phyloP scores from a whole-genome alignment of 2,329 filamentous ascomycete species.

The Nannizziopsis barbatae region DNA sequence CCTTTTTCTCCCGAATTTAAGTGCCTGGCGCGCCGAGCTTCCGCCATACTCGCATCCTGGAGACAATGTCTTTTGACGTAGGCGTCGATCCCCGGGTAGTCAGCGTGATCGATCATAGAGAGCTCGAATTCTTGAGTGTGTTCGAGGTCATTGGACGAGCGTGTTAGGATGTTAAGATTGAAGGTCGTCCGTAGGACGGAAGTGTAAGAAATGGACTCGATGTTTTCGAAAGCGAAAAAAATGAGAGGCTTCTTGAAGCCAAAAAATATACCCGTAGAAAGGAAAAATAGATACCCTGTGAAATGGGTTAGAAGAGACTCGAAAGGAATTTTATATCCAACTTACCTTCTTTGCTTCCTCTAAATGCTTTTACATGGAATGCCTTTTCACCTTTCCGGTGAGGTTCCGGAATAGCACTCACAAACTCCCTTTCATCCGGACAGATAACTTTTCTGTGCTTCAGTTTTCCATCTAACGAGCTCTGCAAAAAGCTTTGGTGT shows the following conservation, averaged over 20 bases:
- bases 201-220: conserved; percentile 53
- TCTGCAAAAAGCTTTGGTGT: conserved; percentile 34
- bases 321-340: not conserved
- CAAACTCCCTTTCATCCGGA: conserved; percentile 48
- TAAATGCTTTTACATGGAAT: conserved; percentile 53
- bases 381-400: conserved; percentile 53
- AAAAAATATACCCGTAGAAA: conserved; percentile 50
- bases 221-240: conserved; percentile 50
- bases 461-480: conserved; percentile 41
- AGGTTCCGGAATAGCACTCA: conserved; percentile 48
- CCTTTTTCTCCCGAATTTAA: conserved; percentile 39
- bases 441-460: conserved; percentile 39
- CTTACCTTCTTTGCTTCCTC: conserved; percentile 54
- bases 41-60: conserved; percentile 54
- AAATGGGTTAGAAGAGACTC: not conserved
- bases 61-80: conserved; percentile 52
- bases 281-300: conserved; percentile 52
- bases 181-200: conserved; percentile 55
- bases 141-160: conserved; percentile 23
- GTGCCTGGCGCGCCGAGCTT: conserved; percentile 48
- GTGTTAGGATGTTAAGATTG: conserved; percentile 48
- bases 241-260: conserved; percentile 55
- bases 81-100: conserved; percentile 50
- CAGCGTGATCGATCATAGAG: conserved; percentile 54
- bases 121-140: conserved; percentile 50